phyloP scores from a whole-genome alignment of 306 rosid species.

The Malus fusca region DNA sequence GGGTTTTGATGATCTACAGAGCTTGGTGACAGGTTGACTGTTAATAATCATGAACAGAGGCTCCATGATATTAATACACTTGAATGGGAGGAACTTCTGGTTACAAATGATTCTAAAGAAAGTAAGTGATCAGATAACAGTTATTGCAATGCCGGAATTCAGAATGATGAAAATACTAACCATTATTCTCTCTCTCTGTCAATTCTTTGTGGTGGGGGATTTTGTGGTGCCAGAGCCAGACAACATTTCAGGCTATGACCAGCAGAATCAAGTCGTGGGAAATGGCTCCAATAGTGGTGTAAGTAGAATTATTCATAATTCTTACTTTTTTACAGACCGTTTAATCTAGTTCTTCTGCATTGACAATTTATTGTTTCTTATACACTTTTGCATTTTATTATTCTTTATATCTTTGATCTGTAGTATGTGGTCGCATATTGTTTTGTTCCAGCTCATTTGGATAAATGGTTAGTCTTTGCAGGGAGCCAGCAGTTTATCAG shows the following conservation, averaged over 20 bases:
- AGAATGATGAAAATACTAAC: conserved; percentile 15
- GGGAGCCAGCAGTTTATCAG: conserved; percentile 40
- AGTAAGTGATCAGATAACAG: conserved; percentile 40
- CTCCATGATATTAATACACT: conserved; percentile 94
- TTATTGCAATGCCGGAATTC: conserved; percentile 7
- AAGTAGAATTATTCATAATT: conserved; percentile 31
- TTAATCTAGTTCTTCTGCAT: background rate
- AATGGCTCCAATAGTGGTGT: conserved; percentile 43
- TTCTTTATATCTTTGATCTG: background rate
- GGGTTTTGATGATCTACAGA: conserved; percentile 40
- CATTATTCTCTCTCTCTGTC: conserved; percentile 10
- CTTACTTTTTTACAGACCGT: background rate
- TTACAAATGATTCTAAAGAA: conserved; percentile 45
- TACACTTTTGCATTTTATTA: background rate
- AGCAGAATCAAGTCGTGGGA: conserved; percentile 41
- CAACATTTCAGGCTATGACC: conserved; percentile 37
- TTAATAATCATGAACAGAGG: conserved; percentile 47
- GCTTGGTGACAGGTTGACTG: conserved; percentile 28
- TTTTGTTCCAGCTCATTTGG: background rate
- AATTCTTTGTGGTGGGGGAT: conserved; percentile 1
- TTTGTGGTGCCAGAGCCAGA: conserved; percentile 43
- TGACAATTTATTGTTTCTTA: background rate
- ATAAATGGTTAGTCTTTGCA: conserved; percentile 26
- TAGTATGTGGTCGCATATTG: background rate
- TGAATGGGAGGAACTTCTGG: conserved; percentile 96